Conservation (phyloP, 108 stramenopile genomes). For the Nitzschia sp. region DNA sequence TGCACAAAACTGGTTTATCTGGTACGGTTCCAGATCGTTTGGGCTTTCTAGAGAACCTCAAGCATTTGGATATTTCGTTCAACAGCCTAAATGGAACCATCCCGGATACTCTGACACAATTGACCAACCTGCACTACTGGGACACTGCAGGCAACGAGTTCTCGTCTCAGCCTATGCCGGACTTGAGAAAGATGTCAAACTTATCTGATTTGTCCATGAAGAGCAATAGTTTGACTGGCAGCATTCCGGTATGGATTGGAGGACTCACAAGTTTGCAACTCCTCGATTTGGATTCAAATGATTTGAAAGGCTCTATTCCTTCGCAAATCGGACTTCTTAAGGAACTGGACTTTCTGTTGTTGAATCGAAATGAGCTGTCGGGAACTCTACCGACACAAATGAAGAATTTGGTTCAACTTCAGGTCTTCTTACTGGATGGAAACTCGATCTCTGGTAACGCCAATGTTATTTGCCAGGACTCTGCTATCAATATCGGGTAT, state of each 20-base stretch:
- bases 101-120: slow-evolving; percentile 18
- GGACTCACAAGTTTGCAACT: slow-evolving; percentile 26
- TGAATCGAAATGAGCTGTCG: slow-evolving; percentile 40
- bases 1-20: slow-evolving; percentile 12
- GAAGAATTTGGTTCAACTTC: neutral
- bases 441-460: slow-evolving; percentile 24
- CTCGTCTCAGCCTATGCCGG: neutral
- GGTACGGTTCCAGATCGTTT: slow-evolving; percentile 22
- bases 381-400: slow-evolving; percentile 36
- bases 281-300: slow-evolving; percentile 44
- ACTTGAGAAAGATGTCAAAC: slow-evolving; percentile 23
- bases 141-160: slow-evolving; percentile 15
- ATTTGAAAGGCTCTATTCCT: slow-evolving; percentile 34
- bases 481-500: neutral
- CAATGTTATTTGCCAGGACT: slow-evolving; percentile 10
- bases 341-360: slow-evolving; percentile 19
- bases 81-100: slow-evolving; percentile 32
- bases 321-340: slow-evolving; percentile 8
- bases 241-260: slow-evolving; percentile 32
- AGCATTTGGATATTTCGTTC: slow-evolving; percentile 32
- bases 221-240: slow-evolving; percentile 27
- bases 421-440: slow-evolving; percentile 25
- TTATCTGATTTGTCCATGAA: slow-evolving; percentile 40
- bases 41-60: slow-evolving; percentile 16
- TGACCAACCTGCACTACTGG: slow-evolving; percentile 23